These are phyloP conservation scores for Solanum dulcamara DNA, from an alignment of 257 asterid genomes.

Conservation along the genomic window DNA sequence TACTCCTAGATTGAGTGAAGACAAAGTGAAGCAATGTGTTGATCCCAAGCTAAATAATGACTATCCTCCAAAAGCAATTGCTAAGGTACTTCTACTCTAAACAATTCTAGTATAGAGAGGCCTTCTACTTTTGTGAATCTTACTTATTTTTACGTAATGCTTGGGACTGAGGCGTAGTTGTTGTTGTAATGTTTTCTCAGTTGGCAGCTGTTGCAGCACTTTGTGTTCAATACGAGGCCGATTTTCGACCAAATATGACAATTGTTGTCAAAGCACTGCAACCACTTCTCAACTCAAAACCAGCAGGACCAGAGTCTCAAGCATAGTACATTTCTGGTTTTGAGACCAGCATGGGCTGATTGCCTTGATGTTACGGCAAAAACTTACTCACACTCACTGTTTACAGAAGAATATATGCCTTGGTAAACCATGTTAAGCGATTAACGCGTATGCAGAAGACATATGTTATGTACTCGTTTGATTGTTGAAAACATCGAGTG, in stretches of 20 bases:
- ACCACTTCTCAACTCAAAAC: conserved; percentile 81
- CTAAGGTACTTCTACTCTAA: conserved; percentile 37
- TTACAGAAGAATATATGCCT: background rate
- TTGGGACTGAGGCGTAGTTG: background rate
- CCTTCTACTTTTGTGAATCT: background rate
- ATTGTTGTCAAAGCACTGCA: conserved; percentile 93
- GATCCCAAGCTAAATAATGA: conserved; percentile 72
- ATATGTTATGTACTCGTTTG: background rate
- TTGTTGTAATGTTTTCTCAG: conserved; percentile 14
- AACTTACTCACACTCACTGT: background rate
- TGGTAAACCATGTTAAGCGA: background rate
- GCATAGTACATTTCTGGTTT: background rate
- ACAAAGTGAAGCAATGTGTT: conserved; percentile 86
- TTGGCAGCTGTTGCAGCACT: conserved; percentile 98
- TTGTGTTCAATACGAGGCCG: conserved; percentile 92
- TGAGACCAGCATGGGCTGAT: background rate
- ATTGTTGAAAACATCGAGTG: background rate
- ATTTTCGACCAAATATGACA: conserved; percentile 91
- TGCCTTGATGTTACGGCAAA: background rate
- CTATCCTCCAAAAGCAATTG: conserved; percentile 75
- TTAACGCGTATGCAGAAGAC: background rate
- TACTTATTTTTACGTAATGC: background rate
- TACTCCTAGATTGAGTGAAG: conserved; percentile 88
- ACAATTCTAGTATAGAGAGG: background rate
- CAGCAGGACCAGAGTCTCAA: conserved; percentile 19